phyloP scores from a whole-genome alignment of 2,329 filamentous ascomycete species.

The Emergomyces pasteurianus region DNA sequence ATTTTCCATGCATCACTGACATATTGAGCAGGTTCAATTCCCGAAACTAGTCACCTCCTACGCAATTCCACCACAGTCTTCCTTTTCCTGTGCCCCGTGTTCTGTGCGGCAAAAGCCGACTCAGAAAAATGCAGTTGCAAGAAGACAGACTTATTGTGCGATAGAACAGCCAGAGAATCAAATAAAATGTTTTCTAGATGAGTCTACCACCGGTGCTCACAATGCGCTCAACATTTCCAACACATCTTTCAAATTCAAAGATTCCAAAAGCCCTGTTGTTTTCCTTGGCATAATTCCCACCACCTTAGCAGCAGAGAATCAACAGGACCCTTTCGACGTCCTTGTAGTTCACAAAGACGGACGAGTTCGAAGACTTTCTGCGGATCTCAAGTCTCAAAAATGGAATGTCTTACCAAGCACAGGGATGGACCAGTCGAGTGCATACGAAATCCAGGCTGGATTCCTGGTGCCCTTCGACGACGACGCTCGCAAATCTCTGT shows the following conservation, averaged over 20 bases:
- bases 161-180: slow-evolving; percentile 38
- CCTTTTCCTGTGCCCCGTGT: slow-evolving; percentile 45
- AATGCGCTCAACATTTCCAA: slow-evolving; percentile 27
- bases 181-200: slow-evolving; percentile 44
- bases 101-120: slow-evolving; percentile 43
- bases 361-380: slow-evolving; percentile 27
- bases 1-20: not conserved
- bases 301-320: slow-evolving; percentile 13
- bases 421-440: slow-evolving; percentile 17
- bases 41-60: slow-evolving; percentile 50
- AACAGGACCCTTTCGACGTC: slow-evolving; percentile 26
- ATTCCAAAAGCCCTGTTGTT: slow-evolving; percentile 25
- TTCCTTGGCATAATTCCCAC: slow-evolving; percentile 29
- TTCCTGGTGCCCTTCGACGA: slow-evolving; percentile 32
- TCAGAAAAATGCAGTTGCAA: slow-evolving; percentile 28
- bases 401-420: slow-evolving; percentile 29
- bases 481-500: slow-evolving; percentile 28
- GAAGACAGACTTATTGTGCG: slow-evolving; percentile 46
- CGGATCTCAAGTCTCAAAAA: slow-evolving; percentile 28
- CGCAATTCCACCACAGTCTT: slow-evolving; percentile 48
- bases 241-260: slow-evolving; percentile 26
- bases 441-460: slow-evolving; percentile 22
- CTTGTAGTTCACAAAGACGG: slow-evolving; percentile 35
- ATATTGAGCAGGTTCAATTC: slow-evolving; percentile 41
- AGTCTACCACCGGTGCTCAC: slow-evolving; percentile 22